phyloP scores from a whole-genome alignment of 164 flowering plant species.

The Echeveria elegans region DNA sequence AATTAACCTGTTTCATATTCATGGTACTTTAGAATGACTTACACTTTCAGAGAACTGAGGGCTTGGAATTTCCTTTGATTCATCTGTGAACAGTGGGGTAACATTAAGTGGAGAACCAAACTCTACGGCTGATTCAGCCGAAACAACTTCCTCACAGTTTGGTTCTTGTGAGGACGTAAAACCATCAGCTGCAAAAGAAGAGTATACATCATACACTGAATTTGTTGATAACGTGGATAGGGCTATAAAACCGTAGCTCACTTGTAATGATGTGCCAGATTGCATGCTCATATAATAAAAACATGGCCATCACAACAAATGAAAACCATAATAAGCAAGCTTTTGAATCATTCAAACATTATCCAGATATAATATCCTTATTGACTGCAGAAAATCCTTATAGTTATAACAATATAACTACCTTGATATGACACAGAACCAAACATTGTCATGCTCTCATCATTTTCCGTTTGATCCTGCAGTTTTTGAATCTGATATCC shows the following conservation, averaged over 20 bases:
- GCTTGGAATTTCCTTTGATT: conserved; percentile 77
- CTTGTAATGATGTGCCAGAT: no score
- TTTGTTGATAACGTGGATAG: neutral
- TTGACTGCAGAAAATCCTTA: neutral
- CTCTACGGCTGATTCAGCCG: conserved; percentile 29
- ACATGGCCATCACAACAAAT: neutral
- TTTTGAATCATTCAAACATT: neutral
- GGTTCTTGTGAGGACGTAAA: conserved; percentile 1
- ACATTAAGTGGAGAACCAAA: conserved; percentile 77
- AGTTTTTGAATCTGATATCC: neutral
- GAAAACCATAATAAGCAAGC: neutral
- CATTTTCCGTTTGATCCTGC: neutral
- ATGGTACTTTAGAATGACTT: conserved; percentile 20
- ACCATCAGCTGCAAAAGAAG: neutral
- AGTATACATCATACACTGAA: neutral
- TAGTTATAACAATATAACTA: no score
- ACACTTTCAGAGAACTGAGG: conserved; percentile 94
- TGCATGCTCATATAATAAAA: no score
- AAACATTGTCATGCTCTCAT: neutral
- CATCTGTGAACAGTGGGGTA: conserved; percentile 65
- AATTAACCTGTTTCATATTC: neutral
- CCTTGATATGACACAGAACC: neutral
- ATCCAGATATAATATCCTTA: neutral
- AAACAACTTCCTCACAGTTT: conserved; percentile 19
- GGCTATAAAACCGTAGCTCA: no score